Base-by-base conservation (phyloP, 2,329 filamentous ascomycete genomes). In the Xylaria arbuscula region DNA sequence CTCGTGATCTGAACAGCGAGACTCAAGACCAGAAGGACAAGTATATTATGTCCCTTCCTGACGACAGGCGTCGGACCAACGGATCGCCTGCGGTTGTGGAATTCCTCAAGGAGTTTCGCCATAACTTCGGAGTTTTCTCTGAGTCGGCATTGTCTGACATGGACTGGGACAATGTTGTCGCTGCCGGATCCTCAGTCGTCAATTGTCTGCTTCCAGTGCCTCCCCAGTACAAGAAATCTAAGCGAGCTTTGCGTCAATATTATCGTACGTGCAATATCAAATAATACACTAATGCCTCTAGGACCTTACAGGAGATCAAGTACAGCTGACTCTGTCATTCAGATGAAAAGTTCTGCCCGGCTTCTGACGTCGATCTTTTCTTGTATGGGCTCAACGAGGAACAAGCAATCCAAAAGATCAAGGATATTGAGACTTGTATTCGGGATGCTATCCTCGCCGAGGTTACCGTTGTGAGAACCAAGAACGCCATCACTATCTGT, bases 341-440 rank as follows among this genome's bases (percentile, higher is more conserved):
- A 72, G 70, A 76, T 60, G 72, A 76, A 57, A 72, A 73, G 56
- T 77, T 77, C 50, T 76, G 75, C 53, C 93, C 93, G 0, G 93
- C 93, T 0, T 95, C 92, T 3, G 93, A 97, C 78, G 92, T 97
- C 10, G 93, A 97, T 77, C 84, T 97, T 2, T 97, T 97, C 77
- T 81, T 97, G 36, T 95, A 96, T 74, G 93, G 90, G 0, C 84
- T 97, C 70, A 90, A 85, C 9, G 92, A 96, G 74, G 88, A 93
- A 56, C 83, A 94, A 76, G 93, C 92, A 0, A 83, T 94, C 19
- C 89, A 93, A 75, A 96, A 97, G 83, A 96, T 97, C 80, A 91
- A 91, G 76, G 84, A 93, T 72, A 95, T 97, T 68, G 93, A 97
- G 78, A 81, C 84, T 24, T 86, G 84, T n/a, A 86, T 97, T 72